Conservation (phyloP, 106 monocot genomes). For the Dioscorea alata region DNA sequence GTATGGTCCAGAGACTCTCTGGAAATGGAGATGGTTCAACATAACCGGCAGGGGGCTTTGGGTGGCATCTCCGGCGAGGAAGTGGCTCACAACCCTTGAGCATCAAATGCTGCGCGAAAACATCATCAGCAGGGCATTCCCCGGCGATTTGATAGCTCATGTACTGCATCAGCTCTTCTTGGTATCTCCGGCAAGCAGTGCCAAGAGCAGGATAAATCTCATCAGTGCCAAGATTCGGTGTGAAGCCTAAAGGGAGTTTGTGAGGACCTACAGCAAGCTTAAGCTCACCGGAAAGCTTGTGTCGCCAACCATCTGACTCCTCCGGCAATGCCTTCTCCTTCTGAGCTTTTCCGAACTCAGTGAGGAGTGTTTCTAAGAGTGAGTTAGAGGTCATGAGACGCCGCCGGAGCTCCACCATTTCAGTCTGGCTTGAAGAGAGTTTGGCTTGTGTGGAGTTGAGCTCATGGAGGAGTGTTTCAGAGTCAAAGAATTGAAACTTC, state of each 20-base stretch:
- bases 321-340: not conserved
- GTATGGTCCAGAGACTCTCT: constrained; percentile 48
- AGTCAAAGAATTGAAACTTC: constrained; percentile 4
- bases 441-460: constrained; percentile 34
- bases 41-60: constrained; percentile 32
- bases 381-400: constrained; percentile 31
- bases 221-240: constrained; percentile 27
- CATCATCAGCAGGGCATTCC: constrained; percentile 57
- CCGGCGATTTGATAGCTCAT: constrained; percentile 48
- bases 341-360: constrained; percentile 10
- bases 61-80: constrained; percentile 64
- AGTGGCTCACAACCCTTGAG: constrained; percentile 73
- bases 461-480: constrained; percentile 25
- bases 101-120: constrained; percentile 41
- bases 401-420: constrained; percentile 11
- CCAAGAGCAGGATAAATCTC: constrained; percentile 43
- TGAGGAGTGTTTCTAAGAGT: constrained; percentile 26
- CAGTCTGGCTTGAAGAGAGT: constrained; percentile 6
- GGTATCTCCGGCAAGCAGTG: constrained; percentile 29
- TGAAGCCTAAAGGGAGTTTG: constrained; percentile 28
- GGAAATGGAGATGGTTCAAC: constrained; percentile 52
- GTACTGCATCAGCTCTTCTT: constrained; percentile 42
- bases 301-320: constrained; percentile 12
- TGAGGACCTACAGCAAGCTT: constrained; percentile 44
- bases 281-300: constrained; percentile 33